Conservation (phyloP, 2,329 filamentous ascomycete species). For the Cytospora paraplurivora region DNA sequence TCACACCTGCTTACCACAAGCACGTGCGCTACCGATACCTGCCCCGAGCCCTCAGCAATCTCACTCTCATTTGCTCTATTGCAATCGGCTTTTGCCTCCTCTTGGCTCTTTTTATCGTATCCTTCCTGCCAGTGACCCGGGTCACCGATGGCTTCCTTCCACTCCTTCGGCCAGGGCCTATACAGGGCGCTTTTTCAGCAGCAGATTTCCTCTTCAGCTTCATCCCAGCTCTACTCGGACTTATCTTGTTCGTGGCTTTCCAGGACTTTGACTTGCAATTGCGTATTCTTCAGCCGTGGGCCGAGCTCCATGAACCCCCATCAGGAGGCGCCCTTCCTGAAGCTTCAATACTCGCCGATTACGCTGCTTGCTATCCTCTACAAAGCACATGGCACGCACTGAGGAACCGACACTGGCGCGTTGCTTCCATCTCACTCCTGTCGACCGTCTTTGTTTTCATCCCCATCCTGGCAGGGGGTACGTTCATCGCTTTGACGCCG, state of each 20-base stretch:
- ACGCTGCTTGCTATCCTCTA: conserved; percentile 66
- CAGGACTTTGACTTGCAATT: conserved; percentile 67
- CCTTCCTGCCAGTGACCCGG: conserved; percentile 70
- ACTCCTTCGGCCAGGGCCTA: conserved; percentile 61
- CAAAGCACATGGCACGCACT: conserved; percentile 60
- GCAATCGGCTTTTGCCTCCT: conserved; percentile 63
- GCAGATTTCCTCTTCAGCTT: conserved; percentile 89
- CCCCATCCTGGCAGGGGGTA: conserved; percentile 67
- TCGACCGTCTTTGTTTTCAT: conserved; percentile 62
- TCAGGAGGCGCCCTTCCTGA: conserved; percentile 63
- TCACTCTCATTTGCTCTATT: conserved; percentile 66
- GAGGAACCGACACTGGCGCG: conserved; percentile 64
- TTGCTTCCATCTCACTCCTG: conserved; percentile 63
- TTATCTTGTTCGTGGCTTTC: conserved; percentile 67
- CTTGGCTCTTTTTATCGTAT: conserved; percentile 72
- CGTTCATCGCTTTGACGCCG: conserved; percentile 73
- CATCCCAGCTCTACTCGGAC: conserved; percentile 68
- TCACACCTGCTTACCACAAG: conserved; percentile 51
- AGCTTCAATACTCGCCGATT: conserved; percentile 68
- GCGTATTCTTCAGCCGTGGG: conserved; percentile 70
- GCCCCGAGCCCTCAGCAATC: conserved; percentile 74
- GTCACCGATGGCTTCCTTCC: conserved; percentile 74
- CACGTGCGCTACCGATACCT: conserved; percentile 66
- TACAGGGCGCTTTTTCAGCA: conserved; percentile 70
- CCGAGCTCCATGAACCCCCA: conserved; percentile 53